Percentiles rank a stretch among this genome's conserved stretches.
phyloP scores from a whole-genome alignment of 2,329 filamentous ascomycete genomes.

The Pseudogymnoascus sp. region DNA sequence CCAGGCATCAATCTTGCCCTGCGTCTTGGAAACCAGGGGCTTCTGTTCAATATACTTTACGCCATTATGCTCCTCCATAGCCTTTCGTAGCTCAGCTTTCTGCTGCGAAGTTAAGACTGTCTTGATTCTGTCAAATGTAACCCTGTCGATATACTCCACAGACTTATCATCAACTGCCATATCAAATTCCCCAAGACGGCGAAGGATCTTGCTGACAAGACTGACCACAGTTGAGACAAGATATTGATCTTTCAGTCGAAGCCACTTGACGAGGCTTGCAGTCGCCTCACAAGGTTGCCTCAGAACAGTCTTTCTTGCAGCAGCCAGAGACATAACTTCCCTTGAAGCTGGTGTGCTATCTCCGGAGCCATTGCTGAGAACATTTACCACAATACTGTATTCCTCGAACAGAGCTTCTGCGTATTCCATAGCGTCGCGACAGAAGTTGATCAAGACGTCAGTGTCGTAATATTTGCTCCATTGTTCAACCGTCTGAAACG shows the following conservation, averaged over 20 bases:
- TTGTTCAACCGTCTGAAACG: constrained; percentile 72
- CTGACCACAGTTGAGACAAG: constrained; percentile 74
- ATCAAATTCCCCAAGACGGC: constrained; percentile 67
- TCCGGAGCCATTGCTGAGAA: constrained; percentile 31
- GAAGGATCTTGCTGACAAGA: constrained; percentile 75
- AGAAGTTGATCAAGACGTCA: constrained; percentile 77
- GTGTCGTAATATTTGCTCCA: constrained; percentile 53
- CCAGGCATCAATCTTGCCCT: constrained; percentile 54
- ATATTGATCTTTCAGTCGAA: constrained; percentile 81
- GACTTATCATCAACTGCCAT: constrained; percentile 59
- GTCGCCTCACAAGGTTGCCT: constrained; percentile 57
- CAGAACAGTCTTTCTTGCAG: constrained; percentile 46
- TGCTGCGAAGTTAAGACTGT: constrained; percentile 78
- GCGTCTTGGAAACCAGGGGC: constrained; percentile 41
- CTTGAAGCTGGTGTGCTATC: constrained; percentile 22
- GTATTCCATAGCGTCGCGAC: constrained; percentile 89
- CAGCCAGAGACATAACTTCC: constrained; percentile 25
- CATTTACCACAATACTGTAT: constrained; percentile 65
- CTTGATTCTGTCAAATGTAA: constrained; percentile 49
- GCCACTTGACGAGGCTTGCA: constrained; percentile 71
- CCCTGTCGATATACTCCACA: constrained; percentile 50
- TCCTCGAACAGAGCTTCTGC: constrained; percentile 78
- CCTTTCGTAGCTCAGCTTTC: constrained; percentile 69
- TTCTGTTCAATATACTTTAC: constrained; percentile 39
- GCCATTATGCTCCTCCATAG: constrained; percentile 51